A percentile compares a stretch with the other conserved stretches of the same genome.
These are phyloP conservation scores for Physocladia obscura DNA, from an alignment of 192 early-diverging fungal species.

Conservation along the genomic window DNA sequence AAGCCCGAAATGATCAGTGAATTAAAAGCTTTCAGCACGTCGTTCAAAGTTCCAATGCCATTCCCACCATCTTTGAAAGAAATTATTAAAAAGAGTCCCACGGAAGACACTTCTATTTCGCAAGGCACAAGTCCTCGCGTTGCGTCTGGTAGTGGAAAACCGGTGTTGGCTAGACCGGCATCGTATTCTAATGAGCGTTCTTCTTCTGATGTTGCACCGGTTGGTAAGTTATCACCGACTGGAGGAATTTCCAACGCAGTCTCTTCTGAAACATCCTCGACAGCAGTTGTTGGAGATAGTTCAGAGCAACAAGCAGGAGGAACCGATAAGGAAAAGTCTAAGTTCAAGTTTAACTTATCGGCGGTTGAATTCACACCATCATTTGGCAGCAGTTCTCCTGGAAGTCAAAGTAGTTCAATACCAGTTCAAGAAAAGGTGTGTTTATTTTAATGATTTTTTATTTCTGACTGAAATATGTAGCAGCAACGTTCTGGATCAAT, in stretches of 20 bases:
- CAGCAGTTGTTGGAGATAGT: background rate
- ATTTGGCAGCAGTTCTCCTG: slow-evolving; percentile 8
- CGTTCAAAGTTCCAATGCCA: slow-evolving; percentile 53
- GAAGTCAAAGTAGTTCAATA: background rate
- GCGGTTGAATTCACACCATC: slow-evolving; percentile 46
- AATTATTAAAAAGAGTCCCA: slow-evolving; percentile 25
- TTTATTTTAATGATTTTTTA: too few species aligned
- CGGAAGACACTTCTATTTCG: background rate
- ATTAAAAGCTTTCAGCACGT: slow-evolving; percentile 75
- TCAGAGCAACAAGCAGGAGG: background rate
- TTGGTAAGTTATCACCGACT: background rate
- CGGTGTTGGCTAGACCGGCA: background rate
- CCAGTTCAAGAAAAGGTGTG: slow-evolving; percentile 14
- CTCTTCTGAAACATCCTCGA: background rate
- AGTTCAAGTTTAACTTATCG: slow-evolving; percentile 48
- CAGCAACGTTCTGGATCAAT: slow-evolving; percentile 27
- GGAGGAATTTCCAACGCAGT: background rate
- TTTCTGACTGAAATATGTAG: too few species aligned
- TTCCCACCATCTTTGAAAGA: slow-evolving; percentile 17
- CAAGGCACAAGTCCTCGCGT: background rate
- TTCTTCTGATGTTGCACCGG: background rate
- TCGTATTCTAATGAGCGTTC: slow-evolving; percentile 9
- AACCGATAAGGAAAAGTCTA: slow-evolving; percentile 1
- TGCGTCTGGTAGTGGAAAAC: background rate
- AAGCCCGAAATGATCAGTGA: slow-evolving; percentile 74